These are phyloP conservation scores for Abelmoschus esculentus DNA, from an alignment of 345 rosid species.

Conservation along the genomic window DNA sequence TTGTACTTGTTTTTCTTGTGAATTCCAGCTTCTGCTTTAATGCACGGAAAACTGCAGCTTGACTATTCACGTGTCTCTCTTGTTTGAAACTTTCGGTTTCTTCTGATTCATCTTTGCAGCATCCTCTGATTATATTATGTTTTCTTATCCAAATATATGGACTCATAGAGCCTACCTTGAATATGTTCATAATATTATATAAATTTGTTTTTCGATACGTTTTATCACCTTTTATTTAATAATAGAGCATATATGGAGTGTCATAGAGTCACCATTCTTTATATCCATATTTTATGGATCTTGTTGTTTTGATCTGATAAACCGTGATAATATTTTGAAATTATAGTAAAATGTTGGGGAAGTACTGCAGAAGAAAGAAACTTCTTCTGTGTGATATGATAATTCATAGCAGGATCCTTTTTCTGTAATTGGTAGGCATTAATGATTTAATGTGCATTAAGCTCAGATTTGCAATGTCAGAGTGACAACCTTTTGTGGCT, in stretches of 20 bases:
- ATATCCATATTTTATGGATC: not conserved
- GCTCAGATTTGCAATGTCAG: not conserved
- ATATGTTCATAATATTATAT: not conserved
- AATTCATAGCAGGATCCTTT: not conserved
- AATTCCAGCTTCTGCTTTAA: not conserved
- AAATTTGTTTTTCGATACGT: not conserved
- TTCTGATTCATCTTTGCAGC: not conserved
- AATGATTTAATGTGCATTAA: not conserved
- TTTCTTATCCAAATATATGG: not conserved
- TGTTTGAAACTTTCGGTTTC: not conserved
- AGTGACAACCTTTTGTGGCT: not conserved
- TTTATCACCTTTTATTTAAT: not conserved
- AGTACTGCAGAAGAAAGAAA: constrained; percentile 2
- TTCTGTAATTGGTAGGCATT: not conserved
- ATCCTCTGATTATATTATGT: not conserved
- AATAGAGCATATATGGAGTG: not conserved
- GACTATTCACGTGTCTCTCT: not conserved
- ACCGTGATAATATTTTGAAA: not conserved
- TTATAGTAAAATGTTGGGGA: not conserved
- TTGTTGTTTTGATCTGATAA: not conserved
- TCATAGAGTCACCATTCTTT: not conserved
- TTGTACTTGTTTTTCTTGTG: constrained; percentile 2
- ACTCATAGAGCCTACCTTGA: not conserved
- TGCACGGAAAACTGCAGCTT: not conserved
- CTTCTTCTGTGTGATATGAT: not conserved